phyloP scores from a whole-genome alignment of 2,329 filamentous ascomycete genomes.

The Cladophialophora psammophila region DNA sequence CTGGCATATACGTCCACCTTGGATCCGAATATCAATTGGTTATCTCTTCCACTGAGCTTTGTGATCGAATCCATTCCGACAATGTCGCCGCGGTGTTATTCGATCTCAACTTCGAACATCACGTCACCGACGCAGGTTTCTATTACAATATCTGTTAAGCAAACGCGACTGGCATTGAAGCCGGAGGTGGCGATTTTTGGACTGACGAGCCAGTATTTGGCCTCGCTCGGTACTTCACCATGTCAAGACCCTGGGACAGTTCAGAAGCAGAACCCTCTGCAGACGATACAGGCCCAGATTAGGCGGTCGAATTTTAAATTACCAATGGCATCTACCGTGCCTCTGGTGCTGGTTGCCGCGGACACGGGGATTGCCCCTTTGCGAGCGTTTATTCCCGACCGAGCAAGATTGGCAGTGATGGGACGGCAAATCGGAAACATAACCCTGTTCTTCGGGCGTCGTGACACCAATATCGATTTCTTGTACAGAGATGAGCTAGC shows the following conservation, averaged over 20 bases:
- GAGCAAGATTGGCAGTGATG: no score
- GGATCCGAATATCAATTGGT: slow-evolving; percentile 34
- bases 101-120: slow-evolving; percentile 40
- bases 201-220: slow-evolving; percentile 32
- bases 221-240: slow-evolving; percentile 3
- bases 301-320: slow-evolving; percentile 39
- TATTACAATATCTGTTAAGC: slow-evolving; percentile 33
- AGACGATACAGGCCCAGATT: slow-evolving; percentile 15
- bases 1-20: slow-evolving; percentile 43
- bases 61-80: slow-evolving; percentile 37
- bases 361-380: slow-evolving; percentile 43
- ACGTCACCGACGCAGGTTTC: slow-evolving; percentile 33
- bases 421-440: no score
- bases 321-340: slow-evolving; percentile 38
- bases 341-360: slow-evolving; percentile 41
- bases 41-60: slow-evolving; percentile 36
- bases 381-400: slow-evolving; percentile 41
- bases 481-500: no score
- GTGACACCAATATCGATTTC: no score
- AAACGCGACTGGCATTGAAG: slow-evolving; percentile 21
- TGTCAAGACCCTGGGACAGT: not conserved
- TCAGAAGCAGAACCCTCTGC: not conserved
- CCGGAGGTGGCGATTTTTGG: slow-evolving; percentile 20
- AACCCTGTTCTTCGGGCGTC: no score
- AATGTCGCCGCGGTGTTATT: slow-evolving; percentile 41